Evolutionary conservation across 192 early-diverging fungal species (phyloP), one percentile per base, ranked within the genome.

Genomic region (Chytriomyces hyalinus): DNA sequence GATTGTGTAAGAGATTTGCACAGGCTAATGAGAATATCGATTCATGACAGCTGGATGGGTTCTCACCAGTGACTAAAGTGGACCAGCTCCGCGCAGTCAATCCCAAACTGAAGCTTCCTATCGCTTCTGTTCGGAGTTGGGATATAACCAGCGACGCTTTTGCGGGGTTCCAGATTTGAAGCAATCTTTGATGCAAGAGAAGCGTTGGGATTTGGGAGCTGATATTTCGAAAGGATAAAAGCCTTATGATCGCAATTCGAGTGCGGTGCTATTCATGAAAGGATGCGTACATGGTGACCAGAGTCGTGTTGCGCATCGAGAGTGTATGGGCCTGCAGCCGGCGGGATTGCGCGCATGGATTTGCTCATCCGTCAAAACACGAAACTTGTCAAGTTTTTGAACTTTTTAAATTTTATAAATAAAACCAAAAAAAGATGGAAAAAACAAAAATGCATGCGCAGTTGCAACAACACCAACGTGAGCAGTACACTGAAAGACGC

Each of bases 11-110:
- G 36, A 7, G 60, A 0, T 46, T 22, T 9, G 50, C 5, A 15
- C 11, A 22, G 71, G 45, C 8, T 20, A 20, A 47, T 49, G n/a
- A 69, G 57, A 20, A 11, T 43, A 80, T 46, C 61, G 47, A 50
- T 62, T 6, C 67, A 53, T 24, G 24, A 66, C 36, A 49, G 11
- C 7, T 11, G n/a, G 43, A 13, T 11, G 20, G 28, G 26, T 49
- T 5, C 78, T n/a, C 49, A 84, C 86, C 86, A 87, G 65, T 86
- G 86, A 15, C 81, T 84, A 50, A 87, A 87, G 70, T 87, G 86
- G 3, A 86, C 86, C 62, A 82, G 51, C 13, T 87, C 86, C 10
- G 83, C 82, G 61, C 86, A 87, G 61, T 87, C 86, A n/a, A 87
- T 84, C 13, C 86, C 86, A 67, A 82, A 87, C 26, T 86, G 84